Conservation (phyloP, 306 rosid species). For the Dalbergia oliveri region DNA sequence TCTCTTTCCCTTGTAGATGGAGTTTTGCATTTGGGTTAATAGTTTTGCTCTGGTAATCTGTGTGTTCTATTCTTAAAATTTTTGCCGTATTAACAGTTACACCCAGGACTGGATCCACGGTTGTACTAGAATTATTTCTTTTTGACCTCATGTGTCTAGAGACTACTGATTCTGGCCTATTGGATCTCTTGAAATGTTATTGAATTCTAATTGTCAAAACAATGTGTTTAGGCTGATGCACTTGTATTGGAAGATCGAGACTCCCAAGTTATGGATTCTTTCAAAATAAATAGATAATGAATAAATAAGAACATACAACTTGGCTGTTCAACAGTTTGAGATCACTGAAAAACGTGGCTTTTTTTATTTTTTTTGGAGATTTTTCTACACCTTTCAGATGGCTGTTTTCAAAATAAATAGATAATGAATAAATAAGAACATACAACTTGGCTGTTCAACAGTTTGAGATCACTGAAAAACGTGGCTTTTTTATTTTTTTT, state of each 20-base stretch:
- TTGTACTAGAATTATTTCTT: neutral
- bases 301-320: neutral
- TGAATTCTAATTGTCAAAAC: constrained; percentile 17
- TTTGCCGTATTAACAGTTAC: neutral
- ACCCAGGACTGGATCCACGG: neutral
- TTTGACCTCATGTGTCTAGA: neutral
- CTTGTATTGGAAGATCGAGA: neutral
- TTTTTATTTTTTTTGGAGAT: constrained; percentile 24
- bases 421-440: neutral
- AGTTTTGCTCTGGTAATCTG: neutral
- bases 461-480: constrained; percentile 3
- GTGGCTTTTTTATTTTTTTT: constrained; percentile 24
- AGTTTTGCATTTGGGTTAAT: neutral
- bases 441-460: neutral
- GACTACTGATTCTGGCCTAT: constrained; percentile 2
- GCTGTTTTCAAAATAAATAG: no score
- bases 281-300: constrained; percentile 5
- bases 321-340: neutral
- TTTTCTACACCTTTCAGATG: no score
- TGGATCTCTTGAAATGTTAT: constrained; percentile 7
- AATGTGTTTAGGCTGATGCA: constrained; percentile 10
- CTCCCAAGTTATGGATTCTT: neutral
- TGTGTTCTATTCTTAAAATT: neutral
- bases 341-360: constrained; percentile 13
- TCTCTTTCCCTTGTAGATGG: neutral